Evolutionary conservation across 306 rosid species (phyloP), one percentile per base, ranked within the genome.

Genomic region (Quercus rubra): DNA sequence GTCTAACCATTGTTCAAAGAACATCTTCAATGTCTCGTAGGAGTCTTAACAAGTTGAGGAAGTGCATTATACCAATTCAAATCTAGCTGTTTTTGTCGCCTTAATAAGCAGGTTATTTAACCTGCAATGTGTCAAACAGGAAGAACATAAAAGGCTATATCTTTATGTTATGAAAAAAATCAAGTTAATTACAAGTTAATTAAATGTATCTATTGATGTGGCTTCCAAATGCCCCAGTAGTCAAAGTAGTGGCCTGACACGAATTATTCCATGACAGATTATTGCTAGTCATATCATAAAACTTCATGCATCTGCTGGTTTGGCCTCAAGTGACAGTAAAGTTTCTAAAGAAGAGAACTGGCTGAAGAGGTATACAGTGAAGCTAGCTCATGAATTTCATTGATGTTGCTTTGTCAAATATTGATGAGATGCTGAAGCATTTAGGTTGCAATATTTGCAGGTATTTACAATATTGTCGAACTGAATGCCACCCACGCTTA

Each of bases 201-300:
- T 21, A 38, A 38, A 38, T 7, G 10, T 80, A 51, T 79, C 61
- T 74, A 59, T 57, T 33, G 62, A 67, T 25, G 73, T 72, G 49
- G 74, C 55, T 63, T 74, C 55, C 81, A 28, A 27, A 35, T 35
- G 79, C 71, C 20, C 78, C 55, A 18, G 19, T 64, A 56, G 75
- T 75, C 62, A 72, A 38, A 76, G 78, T 69, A 52, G 66, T 25
- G 23, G 59, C 46, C 78, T 81, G 70, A 81, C 51, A 25, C 0
- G 77, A 54, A 70, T 71, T 41, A 18, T 79, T 80, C 76, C 3
- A 75, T 86, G 80, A 66, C 97, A 95, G 99, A 79, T 86, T 63
- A 95, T 95, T 81, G 98, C 98, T 35, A 91, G 92, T 82, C 99
- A 95, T 83, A 86, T 95, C 88, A 91, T 95, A 74, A 93, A 87